These are phyloP conservation scores for Chlorella sp. DNA, from an alignment of 139 green algal species.

Conservation along the genomic window DNA sequence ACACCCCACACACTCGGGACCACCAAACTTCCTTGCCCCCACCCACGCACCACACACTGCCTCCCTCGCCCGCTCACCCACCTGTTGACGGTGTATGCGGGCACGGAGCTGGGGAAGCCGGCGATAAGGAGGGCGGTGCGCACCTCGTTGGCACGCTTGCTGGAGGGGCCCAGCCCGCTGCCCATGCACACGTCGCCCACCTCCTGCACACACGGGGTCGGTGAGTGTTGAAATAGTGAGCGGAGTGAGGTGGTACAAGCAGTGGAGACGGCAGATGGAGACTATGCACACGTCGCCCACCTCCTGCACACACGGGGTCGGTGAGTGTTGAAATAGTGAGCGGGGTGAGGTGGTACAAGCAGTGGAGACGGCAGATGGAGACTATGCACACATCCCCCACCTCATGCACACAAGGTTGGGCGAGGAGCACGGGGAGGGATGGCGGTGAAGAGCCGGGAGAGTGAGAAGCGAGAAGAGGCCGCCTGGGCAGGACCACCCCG, in stretches of 20 bases:
- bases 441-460: background rate
- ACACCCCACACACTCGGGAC: too few relatives aligned
- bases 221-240: too few relatives aligned
- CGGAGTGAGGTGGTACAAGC: too few relatives aligned
- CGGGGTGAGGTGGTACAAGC: too few relatives aligned
- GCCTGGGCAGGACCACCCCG: conserved; percentile 87
- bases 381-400: too few relatives aligned
- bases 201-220: background rate
- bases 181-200: conserved; percentile 93
- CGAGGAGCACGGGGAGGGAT: background rate
- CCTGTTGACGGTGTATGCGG: conserved; percentile 95
- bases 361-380: too few relatives aligned
- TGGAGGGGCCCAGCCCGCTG: conserved; percentile 87
- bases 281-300: conserved; percentile 75
- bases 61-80: background rate
- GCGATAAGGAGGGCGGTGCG: conserved; percentile 93
- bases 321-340: too few relatives aligned
- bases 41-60: too few relatives aligned
- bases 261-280: conserved; percentile 97
- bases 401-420: conserved; percentile 37
- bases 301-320: background rate
- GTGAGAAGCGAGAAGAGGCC: conserved; percentile 83
- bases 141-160: conserved; percentile 94
- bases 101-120: conserved; percentile 92
- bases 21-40: background rate